Evolutionary conservation across 805 yeast genomes (phyloP), one percentile per base, ranked within the genome.

Genomic region (Barnettozyma populi): DNA sequence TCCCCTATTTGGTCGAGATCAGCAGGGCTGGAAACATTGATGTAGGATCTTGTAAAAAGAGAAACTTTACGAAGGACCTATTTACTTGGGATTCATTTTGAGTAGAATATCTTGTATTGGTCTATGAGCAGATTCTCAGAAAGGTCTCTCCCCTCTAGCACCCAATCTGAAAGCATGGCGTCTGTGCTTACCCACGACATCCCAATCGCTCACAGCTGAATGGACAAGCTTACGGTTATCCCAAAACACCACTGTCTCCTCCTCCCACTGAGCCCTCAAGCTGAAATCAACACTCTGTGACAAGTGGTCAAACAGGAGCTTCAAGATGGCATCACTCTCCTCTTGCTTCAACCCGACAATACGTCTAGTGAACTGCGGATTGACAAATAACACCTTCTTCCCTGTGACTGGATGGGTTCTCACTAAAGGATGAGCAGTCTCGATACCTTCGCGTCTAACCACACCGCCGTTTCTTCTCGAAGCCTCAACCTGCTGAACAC

Each of bases 341-440:
- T 65, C 75, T 21, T 73, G 71, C 46, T 74, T 72, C 45, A 79
- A 67, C 0, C 82, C 84, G 8, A 73, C 71, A 48, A 79, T 79
- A 50, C 77, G 68, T 39, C 59, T 66, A 13, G 82, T 78, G 72
- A 71, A 70, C 19, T 69, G 65, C 42, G 79, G 70, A 63, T 79
- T 78, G 38, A 79, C 77, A 50, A 67, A 80, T 52, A 80, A 64
- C 1, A 80, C 66, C 62, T 80, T 81, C 77, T 79, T 72, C 39
- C 84, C 84, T 25, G 85, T 80, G 13, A 74, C 82, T 9, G 86
- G 86, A 55, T 82, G 82, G 36, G 84, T 78, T 65, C 85, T 73
- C 32, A 81, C 73, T 23, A 81, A 53, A 3, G 84, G 85, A 62
- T 81, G 86, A 5, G 36, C 23, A 5, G 49, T 53, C 8, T 53